These are phyloP conservation scores for Fragaria iinumae DNA, from an alignment of 306 rosid species.

Conservation along the genomic window DNA sequence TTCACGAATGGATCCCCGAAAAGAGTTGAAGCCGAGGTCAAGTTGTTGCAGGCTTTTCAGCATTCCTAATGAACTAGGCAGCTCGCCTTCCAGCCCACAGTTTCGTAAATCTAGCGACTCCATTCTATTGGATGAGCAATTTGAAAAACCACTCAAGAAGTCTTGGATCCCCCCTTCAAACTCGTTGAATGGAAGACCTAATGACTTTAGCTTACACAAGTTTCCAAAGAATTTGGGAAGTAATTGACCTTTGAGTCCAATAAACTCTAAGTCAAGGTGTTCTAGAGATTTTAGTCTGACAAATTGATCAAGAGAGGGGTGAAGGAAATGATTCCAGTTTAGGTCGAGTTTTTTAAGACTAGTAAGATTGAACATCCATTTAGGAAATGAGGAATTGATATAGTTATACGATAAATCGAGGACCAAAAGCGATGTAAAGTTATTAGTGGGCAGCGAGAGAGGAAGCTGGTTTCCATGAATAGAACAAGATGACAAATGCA, in stretches of 20 bases:
- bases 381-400: background rate
- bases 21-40: too few species aligned
- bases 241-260: background rate
- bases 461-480: background rate
- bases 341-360: background rate
- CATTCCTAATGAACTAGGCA: too few species aligned
- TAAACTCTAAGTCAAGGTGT: background rate
- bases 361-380: background rate
- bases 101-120: background rate
- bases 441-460: background rate
- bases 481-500: background rate
- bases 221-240: background rate
- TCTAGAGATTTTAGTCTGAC: background rate
- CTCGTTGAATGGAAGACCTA: background rate
- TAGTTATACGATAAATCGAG: accelerated
- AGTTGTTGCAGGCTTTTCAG: too few species aligned
- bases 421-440: background rate
- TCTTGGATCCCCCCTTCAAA: conserved; percentile 10
- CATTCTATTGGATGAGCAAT: background rate
- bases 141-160: background rate
- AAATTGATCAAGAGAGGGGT: background rate
- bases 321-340: accelerated
- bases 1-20: too few species aligned
- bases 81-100: too few species aligned
- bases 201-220: conserved; percentile 2